phyloP scores from a whole-genome alignment of 1,284 basidiomycete genomes.

The Irpex sp. region DNA sequence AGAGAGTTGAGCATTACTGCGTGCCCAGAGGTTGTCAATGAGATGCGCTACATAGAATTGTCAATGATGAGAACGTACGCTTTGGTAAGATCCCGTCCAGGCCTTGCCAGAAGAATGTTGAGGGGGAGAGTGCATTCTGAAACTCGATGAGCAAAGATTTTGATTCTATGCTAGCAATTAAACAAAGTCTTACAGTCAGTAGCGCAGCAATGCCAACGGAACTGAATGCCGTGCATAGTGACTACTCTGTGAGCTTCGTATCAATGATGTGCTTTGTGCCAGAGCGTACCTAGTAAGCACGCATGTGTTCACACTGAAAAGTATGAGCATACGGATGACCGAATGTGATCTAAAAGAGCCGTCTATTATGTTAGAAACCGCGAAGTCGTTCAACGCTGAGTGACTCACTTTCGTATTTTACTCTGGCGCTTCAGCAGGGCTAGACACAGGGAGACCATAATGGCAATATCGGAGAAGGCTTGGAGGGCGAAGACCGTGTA shows the following conservation, averaged over 20 bases:
- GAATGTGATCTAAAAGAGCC: not conserved
- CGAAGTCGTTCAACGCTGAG: not conserved
- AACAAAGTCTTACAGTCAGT: conserved; percentile 3
- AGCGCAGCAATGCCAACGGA: conserved; percentile 7
- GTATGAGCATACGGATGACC: conserved; percentile 2
- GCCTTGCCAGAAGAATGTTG: conserved; percentile 1
- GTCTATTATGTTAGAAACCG: too few species aligned
- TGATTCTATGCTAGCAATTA: not conserved
- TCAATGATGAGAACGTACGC: not conserved
- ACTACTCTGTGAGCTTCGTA: too few species aligned
- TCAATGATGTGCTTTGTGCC: not conserved
- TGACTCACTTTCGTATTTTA: not conserved
- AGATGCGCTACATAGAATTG: not conserved
- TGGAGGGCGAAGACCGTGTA: not conserved
- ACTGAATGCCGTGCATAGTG: too few species aligned
- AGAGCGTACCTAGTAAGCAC: conserved; percentile 4
- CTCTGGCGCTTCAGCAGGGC: not conserved
- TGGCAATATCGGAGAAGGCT: conserved; percentile 6
- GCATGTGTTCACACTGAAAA: conserved; percentile 10
- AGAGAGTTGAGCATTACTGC: conserved; percentile 11
- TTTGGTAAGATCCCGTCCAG: conserved; percentile 5
- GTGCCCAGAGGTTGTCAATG: not conserved
- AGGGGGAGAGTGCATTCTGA: not conserved
- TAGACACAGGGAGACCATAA: conserved; percentile 6
- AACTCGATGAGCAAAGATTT: not conserved